Conservation (phyloP, 2,329 filamentous ascomycete genomes). For the Hypoxylon sp. region DNA sequence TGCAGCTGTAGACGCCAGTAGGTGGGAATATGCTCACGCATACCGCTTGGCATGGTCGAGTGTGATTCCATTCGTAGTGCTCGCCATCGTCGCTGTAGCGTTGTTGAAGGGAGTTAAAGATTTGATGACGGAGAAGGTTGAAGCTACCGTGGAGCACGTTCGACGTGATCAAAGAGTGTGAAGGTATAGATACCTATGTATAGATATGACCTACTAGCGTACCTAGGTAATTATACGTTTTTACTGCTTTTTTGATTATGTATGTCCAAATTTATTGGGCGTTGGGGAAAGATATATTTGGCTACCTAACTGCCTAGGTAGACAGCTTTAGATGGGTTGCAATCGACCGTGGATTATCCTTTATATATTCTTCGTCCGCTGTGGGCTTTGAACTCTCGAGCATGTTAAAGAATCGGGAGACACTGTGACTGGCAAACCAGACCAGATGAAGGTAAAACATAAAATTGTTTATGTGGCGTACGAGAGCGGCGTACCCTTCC, state of each 20-base stretch:
- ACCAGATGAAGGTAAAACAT: background rate
- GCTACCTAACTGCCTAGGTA: conserved; percentile 6
- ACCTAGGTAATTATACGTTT: background rate
- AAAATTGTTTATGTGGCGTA: background rate
- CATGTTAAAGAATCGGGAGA: background rate
- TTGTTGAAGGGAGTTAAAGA: conserved; percentile 64
- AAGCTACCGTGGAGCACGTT: conserved; percentile 64
- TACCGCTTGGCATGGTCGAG: conserved; percentile 66
- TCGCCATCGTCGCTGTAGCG: conserved; percentile 61
- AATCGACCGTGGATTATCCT: too few relatives aligned
- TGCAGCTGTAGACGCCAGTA: conserved; percentile 59
- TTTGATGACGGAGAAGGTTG: conserved; percentile 68
- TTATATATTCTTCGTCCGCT: background rate
- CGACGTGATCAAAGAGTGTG: conserved; percentile 4
- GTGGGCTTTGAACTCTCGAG: background rate
- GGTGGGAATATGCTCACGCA: conserved; percentile 62
- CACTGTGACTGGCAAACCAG: background rate
- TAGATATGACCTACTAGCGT: background rate
- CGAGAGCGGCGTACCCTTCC: background rate
- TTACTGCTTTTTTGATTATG: background rate
- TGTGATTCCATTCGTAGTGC: conserved; percentile 66
- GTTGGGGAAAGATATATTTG: background rate
- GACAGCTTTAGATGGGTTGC: background rate
- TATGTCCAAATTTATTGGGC: background rate
- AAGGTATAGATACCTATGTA: background rate